Evolutionary conservation across 192 early-diverging fungal genomes (phyloP).

Genomic region (Coemansia sp.): DNA sequence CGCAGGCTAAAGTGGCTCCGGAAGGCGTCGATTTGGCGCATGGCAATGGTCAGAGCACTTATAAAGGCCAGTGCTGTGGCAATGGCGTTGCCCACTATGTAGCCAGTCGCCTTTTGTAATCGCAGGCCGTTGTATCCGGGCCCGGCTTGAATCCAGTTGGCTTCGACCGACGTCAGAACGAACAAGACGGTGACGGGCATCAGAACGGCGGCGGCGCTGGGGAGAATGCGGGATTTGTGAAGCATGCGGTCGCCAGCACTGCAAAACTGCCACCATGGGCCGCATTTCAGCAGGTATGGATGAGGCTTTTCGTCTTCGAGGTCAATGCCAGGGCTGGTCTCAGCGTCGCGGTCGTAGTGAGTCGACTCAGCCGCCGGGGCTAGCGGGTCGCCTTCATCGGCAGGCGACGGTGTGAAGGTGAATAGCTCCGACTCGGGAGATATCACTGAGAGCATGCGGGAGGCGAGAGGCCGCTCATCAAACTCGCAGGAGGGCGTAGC

Average conservation of each 20-base stretch:
- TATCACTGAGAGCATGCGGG: neutral
- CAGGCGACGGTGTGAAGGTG: neutral
- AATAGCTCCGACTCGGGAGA: neutral
- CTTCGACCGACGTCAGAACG: conserved; percentile 51
- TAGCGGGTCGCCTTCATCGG: neutral
- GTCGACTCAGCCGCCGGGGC: neutral
- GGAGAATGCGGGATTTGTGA: conserved; percentile 42
- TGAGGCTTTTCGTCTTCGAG: conserved; percentile 18
- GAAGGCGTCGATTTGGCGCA: conserved; percentile 25
- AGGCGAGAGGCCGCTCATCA: neutral
- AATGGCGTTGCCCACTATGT: conserved; percentile 45
- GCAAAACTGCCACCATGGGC: conserved; percentile 43
- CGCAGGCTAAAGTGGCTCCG: conserved; percentile 30
- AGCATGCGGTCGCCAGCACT: conserved; percentile 24
- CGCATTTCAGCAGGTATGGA: conserved; percentile 18
- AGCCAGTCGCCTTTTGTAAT: conserved; percentile 36
- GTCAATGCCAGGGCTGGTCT: conserved; percentile 2
- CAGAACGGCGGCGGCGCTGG: conserved; percentile 35
- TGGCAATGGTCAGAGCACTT: conserved; percentile 34
- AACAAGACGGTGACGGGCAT: conserved; percentile 45
- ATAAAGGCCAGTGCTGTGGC: conserved; percentile 45
- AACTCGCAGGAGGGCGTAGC: neutral
- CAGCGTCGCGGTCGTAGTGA: neutral
- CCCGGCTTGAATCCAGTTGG: conserved; percentile 42
- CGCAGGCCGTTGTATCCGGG: conserved; percentile 30